phyloP scores from a whole-genome alignment of 140 eudicot species.

The Stevia rebaudiana region DNA sequence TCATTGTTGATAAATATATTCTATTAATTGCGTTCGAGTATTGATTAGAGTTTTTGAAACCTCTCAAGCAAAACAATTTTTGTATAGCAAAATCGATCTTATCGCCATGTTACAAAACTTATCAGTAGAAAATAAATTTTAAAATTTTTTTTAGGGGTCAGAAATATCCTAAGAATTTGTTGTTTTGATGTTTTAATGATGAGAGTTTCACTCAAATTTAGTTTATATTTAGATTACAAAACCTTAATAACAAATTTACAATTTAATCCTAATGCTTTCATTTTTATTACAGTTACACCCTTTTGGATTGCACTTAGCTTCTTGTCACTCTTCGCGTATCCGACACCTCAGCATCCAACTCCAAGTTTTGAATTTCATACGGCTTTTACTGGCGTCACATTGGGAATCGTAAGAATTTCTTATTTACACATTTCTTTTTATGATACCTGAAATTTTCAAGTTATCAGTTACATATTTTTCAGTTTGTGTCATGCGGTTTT shows the following conservation, averaged over 20 bases:
- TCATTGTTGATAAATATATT: no score
- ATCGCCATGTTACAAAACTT: no score
- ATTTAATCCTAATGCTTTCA: conserved; percentile 1
- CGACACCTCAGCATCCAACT: conserved; percentile 86
- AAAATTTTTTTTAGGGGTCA: no score
- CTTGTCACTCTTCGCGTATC: conserved; percentile 88
- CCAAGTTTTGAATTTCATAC: conserved; percentile 97
- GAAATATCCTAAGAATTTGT: no score
- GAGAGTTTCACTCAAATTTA: neutral
- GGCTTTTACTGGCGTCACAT: conserved; percentile 85
- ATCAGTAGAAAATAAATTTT: no score
- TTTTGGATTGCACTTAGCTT: conserved; percentile 89
- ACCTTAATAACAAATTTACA: neutral
- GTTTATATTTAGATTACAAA: neutral
- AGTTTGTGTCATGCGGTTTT: neutral
- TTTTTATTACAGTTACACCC: conserved; percentile 59
- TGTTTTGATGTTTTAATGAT: neutral
- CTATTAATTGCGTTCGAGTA: no score
- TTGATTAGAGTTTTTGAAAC: no score
- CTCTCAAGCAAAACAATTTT: no score
- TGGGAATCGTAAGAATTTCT: conserved; percentile 95
- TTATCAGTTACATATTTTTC: no score
- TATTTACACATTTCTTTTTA: neutral
- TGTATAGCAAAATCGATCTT: no score
- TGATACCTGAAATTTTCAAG: neutral